A percentile compares a stretch with the other conserved stretches of the same genome.
Evolutionary conservation across 257 asterid species (phyloP).

Genomic region (Nemophila menziesii): DNA sequence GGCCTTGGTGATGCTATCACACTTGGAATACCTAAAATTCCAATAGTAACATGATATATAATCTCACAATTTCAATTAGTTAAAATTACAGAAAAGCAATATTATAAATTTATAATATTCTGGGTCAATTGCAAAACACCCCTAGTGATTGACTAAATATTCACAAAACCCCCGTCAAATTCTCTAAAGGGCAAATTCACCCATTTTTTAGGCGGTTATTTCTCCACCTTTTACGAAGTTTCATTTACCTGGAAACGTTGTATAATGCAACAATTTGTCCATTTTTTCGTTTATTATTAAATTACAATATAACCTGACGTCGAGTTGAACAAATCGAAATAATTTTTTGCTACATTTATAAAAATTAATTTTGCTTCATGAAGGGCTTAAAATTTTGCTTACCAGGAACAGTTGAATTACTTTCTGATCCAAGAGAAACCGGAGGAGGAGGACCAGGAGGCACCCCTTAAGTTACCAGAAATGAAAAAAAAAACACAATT

Average conservation of each 20-base stretch:
- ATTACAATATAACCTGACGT: no score
- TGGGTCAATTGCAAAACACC: not conserved
- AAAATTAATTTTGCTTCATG: not conserved
- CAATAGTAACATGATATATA: not conserved
- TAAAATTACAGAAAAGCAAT: not conserved
- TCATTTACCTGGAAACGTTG: no score
- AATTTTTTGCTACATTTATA: no score
- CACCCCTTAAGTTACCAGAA: conserved; percentile 18
- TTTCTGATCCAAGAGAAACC: conserved; percentile 32
- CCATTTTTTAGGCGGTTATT: not conserved
- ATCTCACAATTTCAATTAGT: not conserved
- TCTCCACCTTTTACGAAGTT: no score
- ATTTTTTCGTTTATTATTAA: no score
- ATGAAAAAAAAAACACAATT: conserved; percentile 8
- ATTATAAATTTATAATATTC: no score
- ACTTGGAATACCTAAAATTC: conserved; percentile 46
- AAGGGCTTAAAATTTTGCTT: not conserved
- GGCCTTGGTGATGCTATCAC: conserved; percentile 27
- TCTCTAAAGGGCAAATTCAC: not conserved
- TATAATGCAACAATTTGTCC: no score
- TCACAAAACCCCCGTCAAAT: not conserved
- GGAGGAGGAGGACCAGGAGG: conserved; percentile 31
- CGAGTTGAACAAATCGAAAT: not conserved
- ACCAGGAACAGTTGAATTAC: conserved; percentile 44
- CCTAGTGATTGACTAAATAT: not conserved